A percentile compares a stretch with the other conserved stretches of the same genome.
Evolutionary conservation across 2,329 filamentous ascomycete species (phyloP).

Genomic region (Colletotrichum orbiculare): DNA sequence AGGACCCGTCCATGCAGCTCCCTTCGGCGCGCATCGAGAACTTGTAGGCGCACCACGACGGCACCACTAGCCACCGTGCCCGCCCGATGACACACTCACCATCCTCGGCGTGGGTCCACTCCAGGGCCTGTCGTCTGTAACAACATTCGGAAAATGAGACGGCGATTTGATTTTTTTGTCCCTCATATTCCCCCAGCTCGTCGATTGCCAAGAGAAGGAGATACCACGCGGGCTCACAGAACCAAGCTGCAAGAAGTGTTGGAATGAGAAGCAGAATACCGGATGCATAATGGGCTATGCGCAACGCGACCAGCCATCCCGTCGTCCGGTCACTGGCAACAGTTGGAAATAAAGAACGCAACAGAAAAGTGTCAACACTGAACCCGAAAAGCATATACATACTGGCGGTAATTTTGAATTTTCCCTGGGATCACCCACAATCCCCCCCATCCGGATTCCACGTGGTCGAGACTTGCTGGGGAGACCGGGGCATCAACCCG

Average conservation of each 20-base stretch:
- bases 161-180: conserved; percentile 33
- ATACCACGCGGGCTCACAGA: conserved; percentile 46
- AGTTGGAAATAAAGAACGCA: conserved; percentile 10
- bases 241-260: conserved; percentile 39
- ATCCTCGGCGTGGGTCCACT: conserved; percentile 3
- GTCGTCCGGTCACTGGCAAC: conserved; percentile 9
- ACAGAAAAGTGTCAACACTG: conserved; percentile 21
- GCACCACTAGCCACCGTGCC: background rate
- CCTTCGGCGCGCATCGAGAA: conserved; percentile 68
- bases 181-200: conserved; percentile 23
- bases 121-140: conserved; percentile 22
- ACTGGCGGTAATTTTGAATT: conserved; percentile 25
- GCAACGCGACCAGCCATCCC: background rate
- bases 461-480: conserved; percentile 4
- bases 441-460: conserved; percentile 5
- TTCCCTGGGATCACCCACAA: conserved; percentile 14
- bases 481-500: background rate
- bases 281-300: conserved; percentile 7
- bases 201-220: conserved; percentile 39
- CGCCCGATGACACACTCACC: conserved; percentile 9
- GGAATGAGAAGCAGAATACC: background rate
- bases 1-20: conserved; percentile 68
- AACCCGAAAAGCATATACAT: conserved; percentile 28
- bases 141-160: conserved; percentile 23
- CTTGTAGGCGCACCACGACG: conserved; percentile 59